Percentiles rank a stretch among this genome's conserved stretches.
phyloP scores from a whole-genome alignment of 352 stramenopile genomes.

The Pythium oligandrum region DNA sequence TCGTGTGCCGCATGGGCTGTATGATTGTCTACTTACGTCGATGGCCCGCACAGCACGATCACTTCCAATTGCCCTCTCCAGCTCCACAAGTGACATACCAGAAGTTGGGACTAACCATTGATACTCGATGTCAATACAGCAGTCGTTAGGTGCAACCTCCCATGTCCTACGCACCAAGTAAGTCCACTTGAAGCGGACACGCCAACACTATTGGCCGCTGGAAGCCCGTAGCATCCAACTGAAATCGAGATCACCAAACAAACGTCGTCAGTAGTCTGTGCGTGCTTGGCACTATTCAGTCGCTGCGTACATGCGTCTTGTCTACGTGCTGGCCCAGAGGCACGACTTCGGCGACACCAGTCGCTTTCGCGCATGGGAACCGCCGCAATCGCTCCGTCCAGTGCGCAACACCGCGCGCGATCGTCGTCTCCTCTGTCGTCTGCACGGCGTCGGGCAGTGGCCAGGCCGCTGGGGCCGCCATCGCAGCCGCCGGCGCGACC shows the following conservation, averaged over 20 bases:
- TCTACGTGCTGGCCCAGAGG: slow-evolving; percentile 3
- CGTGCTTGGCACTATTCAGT: background rate
- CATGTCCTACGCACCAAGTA: slow-evolving; percentile 15
- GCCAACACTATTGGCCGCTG: slow-evolving; percentile 16
- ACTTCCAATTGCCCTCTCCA: slow-evolving; percentile 22
- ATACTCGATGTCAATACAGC: no score
- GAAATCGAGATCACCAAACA: background rate
- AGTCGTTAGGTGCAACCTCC: background rate
- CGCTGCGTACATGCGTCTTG: slow-evolving; percentile 16
- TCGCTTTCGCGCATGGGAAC: slow-evolving; percentile 7
- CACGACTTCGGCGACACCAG: slow-evolving; percentile 9
- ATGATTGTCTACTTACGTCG: slow-evolving; percentile 16
- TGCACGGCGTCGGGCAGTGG: background rate
- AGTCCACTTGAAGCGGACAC: slow-evolving; percentile 19
- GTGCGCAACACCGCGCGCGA: background rate
- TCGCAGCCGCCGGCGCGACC: background rate
- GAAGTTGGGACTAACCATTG: background rate
- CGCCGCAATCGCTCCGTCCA: slow-evolving; percentile 5
- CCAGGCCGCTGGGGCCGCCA: background rate
- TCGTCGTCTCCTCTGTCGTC: background rate
- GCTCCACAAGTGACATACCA: slow-evolving; percentile 15
- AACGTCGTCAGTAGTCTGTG: background rate
- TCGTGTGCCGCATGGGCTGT: no score
- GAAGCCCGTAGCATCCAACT: slow-evolving; percentile 27
- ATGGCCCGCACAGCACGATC: slow-evolving; percentile 26